These are phyloP conservation scores for Casaregolazyma suthepensis DNA, from an alignment of 1,139 yeast species.

Conservation along the genomic window DNA sequence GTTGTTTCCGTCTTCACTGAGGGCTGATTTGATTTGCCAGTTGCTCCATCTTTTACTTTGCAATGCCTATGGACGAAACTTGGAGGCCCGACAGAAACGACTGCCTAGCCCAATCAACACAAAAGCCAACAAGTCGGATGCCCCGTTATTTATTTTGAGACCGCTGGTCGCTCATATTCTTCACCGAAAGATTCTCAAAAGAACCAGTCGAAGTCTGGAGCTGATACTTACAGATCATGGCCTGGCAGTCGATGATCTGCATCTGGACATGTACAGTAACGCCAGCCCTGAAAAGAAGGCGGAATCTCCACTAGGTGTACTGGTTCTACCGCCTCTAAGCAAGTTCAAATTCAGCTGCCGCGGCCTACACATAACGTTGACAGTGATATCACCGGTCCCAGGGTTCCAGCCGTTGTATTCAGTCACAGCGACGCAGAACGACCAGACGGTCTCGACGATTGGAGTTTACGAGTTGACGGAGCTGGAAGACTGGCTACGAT, in stretches of 20 bases:
- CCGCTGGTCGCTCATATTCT: conserved; percentile 66
- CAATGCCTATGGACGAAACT: conserved; percentile 49
- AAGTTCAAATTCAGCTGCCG: conserved; percentile 15
- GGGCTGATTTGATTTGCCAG: conserved; percentile 47
- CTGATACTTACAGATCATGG: conserved; percentile 32
- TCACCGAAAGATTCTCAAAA: conserved; percentile 49
- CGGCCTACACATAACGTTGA: conserved; percentile 19
- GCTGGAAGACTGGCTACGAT: conserved; percentile 58
- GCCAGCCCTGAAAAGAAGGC: conserved; percentile 10
- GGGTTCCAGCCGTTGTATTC: conserved; percentile 27
- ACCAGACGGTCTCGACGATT: conserved; percentile 22
- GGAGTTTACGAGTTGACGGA: conserved; percentile 54
- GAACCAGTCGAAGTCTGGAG: conserved; percentile 41
- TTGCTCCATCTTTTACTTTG: conserved; percentile 57
- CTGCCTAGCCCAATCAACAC: conserved; percentile 22
- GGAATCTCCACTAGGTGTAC: conserved; percentile 22
- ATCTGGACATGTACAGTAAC: conserved; percentile 13
- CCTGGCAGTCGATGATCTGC: conserved; percentile 14
- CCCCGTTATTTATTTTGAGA: conserved; percentile 46
- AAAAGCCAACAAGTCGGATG: conserved; percentile 31
- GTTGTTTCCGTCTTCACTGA: conserved; percentile 7
- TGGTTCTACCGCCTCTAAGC: conserved; percentile 27
- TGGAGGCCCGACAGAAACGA: conserved; percentile 38
- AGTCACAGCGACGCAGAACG: conserved; percentile 37
- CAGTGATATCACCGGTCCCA: conserved; percentile 29